phyloP scores from a whole-genome alignment of 108 stramenopile species.

The Cyclotella cryptica region DNA sequence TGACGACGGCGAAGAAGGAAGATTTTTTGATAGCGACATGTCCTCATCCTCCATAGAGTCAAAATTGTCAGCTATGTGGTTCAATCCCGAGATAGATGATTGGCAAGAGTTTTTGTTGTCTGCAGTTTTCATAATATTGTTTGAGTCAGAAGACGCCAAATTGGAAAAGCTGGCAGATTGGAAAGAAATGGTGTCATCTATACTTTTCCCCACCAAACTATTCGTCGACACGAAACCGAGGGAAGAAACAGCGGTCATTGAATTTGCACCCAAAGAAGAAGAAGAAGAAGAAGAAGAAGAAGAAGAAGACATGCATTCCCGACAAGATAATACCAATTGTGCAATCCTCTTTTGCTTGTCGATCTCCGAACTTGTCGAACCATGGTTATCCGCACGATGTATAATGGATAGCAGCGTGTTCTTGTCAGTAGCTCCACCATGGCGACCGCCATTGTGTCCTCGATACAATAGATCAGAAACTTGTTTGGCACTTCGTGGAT shows the following conservation, averaged over 20 bases:
- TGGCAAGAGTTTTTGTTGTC: background rate
- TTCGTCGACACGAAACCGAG: background rate
- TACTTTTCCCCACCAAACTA: background rate
- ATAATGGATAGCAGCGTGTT: constrained; percentile 36
- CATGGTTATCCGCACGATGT: constrained; percentile 10
- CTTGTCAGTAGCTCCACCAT: constrained; percentile 39
- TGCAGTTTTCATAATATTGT: background rate
- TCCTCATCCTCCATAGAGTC: background rate
- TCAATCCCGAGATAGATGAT: background rate
- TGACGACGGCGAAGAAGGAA: background rate
- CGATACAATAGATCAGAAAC: constrained; percentile 76
- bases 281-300: constrained; percentile 4
- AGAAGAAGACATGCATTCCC: constrained; percentile 42
- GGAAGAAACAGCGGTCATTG: background rate
- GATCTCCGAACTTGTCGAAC: constrained; percentile 2
- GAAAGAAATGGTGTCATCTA: background rate
- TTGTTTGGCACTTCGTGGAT: constrained; percentile 78
- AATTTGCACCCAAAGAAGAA: background rate
- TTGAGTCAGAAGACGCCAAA: constrained; percentile 1
- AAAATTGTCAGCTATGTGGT: background rate
- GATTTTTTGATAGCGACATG: background rate
- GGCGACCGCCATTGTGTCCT: constrained; percentile 5
- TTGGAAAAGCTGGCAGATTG: constrained; percentile 38
- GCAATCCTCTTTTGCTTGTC: constrained; percentile 53
- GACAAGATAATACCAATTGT: constrained; percentile 61